These are phyloP conservation scores for Trypanosoma brucei DNA, from an alignment of 208 protist genomes.

Conservation along the genomic window DNA sequence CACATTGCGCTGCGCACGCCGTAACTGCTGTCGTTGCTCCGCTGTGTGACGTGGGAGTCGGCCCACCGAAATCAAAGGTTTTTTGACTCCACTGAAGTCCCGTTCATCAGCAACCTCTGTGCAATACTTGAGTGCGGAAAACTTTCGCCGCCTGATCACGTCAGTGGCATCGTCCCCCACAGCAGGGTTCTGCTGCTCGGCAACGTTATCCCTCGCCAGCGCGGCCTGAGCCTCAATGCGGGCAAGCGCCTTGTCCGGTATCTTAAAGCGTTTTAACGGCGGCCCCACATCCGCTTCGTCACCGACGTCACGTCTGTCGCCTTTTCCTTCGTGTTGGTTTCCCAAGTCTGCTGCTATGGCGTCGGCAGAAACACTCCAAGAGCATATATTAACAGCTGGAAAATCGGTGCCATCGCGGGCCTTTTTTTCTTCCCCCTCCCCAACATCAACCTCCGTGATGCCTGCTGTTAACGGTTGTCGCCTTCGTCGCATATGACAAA, in stretches of 20 bases:
- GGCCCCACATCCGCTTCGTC: not conserved
- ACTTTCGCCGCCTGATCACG: slow-evolving; percentile 1
- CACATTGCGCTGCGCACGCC: too few species aligned
- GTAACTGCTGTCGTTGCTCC: not conserved
- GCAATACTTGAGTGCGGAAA: not conserved
- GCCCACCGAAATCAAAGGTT: slow-evolving; percentile 24
- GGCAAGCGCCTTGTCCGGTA: slow-evolving; percentile 12
- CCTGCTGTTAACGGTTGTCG: too few species aligned
- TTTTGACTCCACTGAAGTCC: not conserved
- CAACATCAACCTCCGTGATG: too few species aligned
- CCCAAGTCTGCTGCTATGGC: not conserved
- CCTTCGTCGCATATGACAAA: too few species aligned
- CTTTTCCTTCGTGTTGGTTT: not conserved
- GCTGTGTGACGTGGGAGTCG: slow-evolving; percentile 9
- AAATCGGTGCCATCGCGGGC: too few species aligned
- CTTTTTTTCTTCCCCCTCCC: too few species aligned
- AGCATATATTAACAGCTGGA: too few species aligned
- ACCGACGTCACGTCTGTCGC: not conserved
- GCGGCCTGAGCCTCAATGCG: not conserved
- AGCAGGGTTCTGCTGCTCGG: not conserved
- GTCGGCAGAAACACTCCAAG: too few species aligned
- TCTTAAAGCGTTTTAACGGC: slow-evolving; percentile 16
- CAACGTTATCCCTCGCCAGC: not conserved
- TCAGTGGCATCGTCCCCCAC: not conserved
- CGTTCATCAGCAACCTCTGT: not conserved